Base-by-base conservation (phyloP, 495 filamentous ascomycete species). In the Corynascus novoguineensis region DNA sequence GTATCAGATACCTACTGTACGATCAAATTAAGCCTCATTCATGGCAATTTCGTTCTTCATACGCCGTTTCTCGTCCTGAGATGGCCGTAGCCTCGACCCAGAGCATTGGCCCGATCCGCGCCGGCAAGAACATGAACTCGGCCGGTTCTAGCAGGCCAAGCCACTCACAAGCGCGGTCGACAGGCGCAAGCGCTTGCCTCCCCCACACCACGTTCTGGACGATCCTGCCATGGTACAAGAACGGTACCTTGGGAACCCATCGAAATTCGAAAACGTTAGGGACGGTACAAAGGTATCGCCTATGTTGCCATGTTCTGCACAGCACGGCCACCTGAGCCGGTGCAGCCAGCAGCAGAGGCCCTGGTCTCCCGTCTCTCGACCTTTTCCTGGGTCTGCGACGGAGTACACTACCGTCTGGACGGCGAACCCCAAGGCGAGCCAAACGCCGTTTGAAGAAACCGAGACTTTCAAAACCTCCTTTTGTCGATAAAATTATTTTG, bases 101-200 rank as follows among this genome's bases (percentile, higher is more conserved):
- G 15, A 17, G 9, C n/a, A 41, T 19, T 21, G 21, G 12, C 15
- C 37, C 37, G 37, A 41, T 41, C 15, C 35, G 35, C 35, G 35
- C 35, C 17, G 17, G 35, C 17, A n/a, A 38, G 17, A 4, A 38
- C 15, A 38, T 15, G 14, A n/a, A 12, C 35, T n/a, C 35, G 35
- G 21, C 17, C 25, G 11, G 19, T 3, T 29, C 46, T 25, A 28
- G 48, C 52, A 19, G 19, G 14, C 54, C 25, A 21, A 15, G 49
- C 53, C 53, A 44, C 17, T 63, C 48, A 54, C 47, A 34, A 45
- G 17, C 52, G 19, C 48, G 38, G 21, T 40, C 44, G 53, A 35
- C 53, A 58, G 54, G 55, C 61, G 61, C 61, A 61, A 64, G 61
- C 61, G 55, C 61, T 64, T 50, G 55, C 51, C 59, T 55, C 55